Conservation (phyloP, 805 yeast genomes). For the Jamesozyma piceae region DNA sequence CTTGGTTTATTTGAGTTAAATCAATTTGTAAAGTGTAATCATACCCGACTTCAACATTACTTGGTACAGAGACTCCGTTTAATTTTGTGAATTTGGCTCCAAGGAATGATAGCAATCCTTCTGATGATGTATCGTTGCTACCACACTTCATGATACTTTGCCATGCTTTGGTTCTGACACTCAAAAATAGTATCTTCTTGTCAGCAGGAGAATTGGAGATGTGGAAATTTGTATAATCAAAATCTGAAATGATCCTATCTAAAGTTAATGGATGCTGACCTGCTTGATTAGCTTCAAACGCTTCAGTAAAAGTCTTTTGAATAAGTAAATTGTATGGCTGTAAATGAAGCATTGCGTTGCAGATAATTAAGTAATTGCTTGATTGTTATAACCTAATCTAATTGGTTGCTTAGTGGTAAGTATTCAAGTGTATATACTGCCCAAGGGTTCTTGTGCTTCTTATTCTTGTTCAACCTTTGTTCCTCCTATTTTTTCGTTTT, state of each 20-base stretch:
- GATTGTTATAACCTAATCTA: neutral
- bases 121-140: slow-evolving; percentile 1
- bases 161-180: slow-evolving; percentile 30
- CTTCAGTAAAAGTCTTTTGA: slow-evolving; percentile 67
- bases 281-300: slow-evolving; percentile 22
- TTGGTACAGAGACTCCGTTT: slow-evolving; percentile 17
- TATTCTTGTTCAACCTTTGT: no score
- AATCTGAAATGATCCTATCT: slow-evolving; percentile 87
- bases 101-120: slow-evolving; percentile 18
- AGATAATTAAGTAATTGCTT: neutral
- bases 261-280: slow-evolving; percentile 33
- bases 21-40: slow-evolving; percentile 70
- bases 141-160: slow-evolving; percentile 18
- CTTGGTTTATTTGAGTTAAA: slow-evolving; percentile 43
- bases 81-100: slow-evolving; percentile 12
- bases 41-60: slow-evolving; percentile 57
- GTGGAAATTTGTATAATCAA: slow-evolving; percentile 92
- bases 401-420: no score
- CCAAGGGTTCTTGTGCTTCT: no score
- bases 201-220: slow-evolving; percentile 56
- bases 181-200: slow-evolving; percentile 35
- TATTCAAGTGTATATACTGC: no score
- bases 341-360: slow-evolving; percentile 66
- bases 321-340: slow-evolving; percentile 77
- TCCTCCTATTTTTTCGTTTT: no score